Percentiles rank a stretch among this genome's conserved stretches.
Evolutionary conservation across 371 early-diverging fungal genomes (phyloP).

Genomic region (Zopfochytrium polystomum): DNA sequence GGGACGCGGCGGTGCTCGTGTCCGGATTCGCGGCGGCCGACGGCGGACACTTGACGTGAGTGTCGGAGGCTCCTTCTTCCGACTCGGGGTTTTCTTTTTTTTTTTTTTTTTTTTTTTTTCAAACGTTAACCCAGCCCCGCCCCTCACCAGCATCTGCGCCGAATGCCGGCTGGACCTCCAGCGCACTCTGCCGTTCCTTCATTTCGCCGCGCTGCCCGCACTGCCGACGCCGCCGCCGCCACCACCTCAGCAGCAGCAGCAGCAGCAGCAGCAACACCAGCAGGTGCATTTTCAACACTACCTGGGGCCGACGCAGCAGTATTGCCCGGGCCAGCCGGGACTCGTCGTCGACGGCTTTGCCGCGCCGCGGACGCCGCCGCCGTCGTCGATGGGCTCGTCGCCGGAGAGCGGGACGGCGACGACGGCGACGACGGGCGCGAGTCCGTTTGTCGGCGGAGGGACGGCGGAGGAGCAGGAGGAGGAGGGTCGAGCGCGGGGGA

Average conservation of each 20-base stretch:
- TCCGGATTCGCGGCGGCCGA: too few relatives aligned
- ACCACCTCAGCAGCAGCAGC: background rate
- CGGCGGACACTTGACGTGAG: too few relatives aligned
- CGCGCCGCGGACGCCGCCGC: background rate
- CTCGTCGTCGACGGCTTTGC: background rate
- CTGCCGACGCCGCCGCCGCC: too few relatives aligned
- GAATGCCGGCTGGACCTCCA: too few relatives aligned
- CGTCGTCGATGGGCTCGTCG: background rate
- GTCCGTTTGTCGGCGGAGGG: background rate
- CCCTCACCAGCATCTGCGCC: too few relatives aligned
- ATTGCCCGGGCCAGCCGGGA: background rate
- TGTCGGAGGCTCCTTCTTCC: too few relatives aligned
- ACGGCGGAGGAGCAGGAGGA: constrained; percentile 17
- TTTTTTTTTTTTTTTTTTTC: too few relatives aligned
- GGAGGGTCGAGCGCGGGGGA: background rate
- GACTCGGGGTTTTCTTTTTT: too few relatives aligned
- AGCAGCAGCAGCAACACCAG: constrained; percentile 1
- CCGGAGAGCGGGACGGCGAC: constrained; percentile 4
- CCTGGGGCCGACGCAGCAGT: background rate
- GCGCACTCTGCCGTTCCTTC: too few relatives aligned
- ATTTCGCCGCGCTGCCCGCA: too few relatives aligned
- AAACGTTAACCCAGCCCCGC: too few relatives aligned
- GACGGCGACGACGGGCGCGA: background rate
- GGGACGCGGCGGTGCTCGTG: too few relatives aligned
- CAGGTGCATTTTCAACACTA: background rate